Evolutionary conservation across 371 early-diverging fungal species (phyloP).

Genomic region (Mortierella sp.): DNA sequence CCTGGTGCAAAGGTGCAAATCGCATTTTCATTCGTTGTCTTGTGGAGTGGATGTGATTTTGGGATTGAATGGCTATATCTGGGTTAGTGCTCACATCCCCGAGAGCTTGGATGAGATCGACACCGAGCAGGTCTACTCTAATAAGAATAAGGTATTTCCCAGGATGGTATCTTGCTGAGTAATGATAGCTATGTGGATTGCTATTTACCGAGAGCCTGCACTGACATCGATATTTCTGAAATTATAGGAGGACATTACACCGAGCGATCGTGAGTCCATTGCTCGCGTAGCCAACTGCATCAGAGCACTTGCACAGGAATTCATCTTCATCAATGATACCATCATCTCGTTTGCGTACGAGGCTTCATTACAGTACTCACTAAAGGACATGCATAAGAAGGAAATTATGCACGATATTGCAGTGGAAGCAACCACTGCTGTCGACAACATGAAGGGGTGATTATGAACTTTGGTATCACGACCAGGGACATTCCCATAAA

Average conservation of each 20-base stretch:
- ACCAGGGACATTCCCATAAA: too few relatives aligned
- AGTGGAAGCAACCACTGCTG: conserved; percentile 27
- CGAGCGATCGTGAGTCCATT: conserved; percentile 80
- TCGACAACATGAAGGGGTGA: conserved; percentile 48
- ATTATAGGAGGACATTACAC: conserved; percentile 64
- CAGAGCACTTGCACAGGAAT: conserved; percentile 78
- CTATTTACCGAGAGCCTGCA: too few relatives aligned
- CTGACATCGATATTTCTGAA: background rate
- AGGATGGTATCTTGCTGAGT: background rate
- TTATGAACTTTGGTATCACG: background rate
- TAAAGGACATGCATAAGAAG: conserved; percentile 72
- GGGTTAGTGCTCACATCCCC: conserved; percentile 89
- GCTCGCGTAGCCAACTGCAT: conserved; percentile 92
- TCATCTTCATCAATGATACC: conserved; percentile 87
- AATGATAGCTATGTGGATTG: too few relatives aligned
- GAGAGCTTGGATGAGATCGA: conserved; percentile 62
- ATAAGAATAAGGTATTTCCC: conserved; percentile 79
- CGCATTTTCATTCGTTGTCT: conserved; percentile 90
- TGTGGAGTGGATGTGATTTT: conserved; percentile 93
- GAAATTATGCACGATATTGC: conserved; percentile 72
- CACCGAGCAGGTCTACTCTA: conserved; percentile 77
- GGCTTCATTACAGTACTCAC: conserved; percentile 76
- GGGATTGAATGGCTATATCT: conserved; percentile 98
- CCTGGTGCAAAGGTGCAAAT: conserved; percentile 90
- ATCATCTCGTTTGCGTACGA: conserved; percentile 91